These are phyloP conservation scores for Paramecium sexaurelia DNA, from an alignment of 73 alveolate genomes.

Conservation along the genomic window DNA sequence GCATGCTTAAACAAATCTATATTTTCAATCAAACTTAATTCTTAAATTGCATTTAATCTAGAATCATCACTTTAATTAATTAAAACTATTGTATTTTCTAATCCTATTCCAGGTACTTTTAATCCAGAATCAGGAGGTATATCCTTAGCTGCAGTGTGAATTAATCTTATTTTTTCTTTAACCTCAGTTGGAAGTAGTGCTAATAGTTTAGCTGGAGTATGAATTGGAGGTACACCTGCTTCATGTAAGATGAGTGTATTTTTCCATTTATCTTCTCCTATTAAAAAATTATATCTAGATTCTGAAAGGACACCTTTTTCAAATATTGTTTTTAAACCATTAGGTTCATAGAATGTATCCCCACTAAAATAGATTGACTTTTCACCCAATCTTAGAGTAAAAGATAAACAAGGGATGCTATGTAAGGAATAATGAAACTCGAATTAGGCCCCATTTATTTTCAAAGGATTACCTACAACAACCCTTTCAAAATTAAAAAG, in stretches of 20 bases:
- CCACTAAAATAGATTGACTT: constrained; percentile 48
- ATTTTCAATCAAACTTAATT: constrained; percentile 25
- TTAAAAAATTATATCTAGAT: constrained; percentile 14
- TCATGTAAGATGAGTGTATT: constrained; percentile 41
- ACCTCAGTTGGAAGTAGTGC: constrained; percentile 3
- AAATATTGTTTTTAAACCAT: background rate
- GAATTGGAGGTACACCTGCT: constrained; percentile 69
- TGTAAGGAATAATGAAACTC: constrained; percentile 57
- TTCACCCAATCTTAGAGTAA: constrained; percentile 28
- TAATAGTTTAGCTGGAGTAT: constrained; percentile 49
- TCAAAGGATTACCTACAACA: constrained; percentile 49
- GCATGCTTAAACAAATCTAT: constrained; percentile 53
- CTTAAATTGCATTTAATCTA: background rate
- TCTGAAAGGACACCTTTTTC: constrained; percentile 42
- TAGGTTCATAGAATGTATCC: constrained; percentile 59
- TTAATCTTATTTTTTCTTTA: constrained; percentile 49
- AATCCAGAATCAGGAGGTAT: constrained; percentile 59
- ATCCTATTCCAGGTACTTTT: constrained; percentile 45
- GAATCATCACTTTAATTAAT: background rate
- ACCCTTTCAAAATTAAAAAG: constrained; percentile 51
- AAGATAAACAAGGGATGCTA: constrained; percentile 54
- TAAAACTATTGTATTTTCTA: constrained; percentile 43
- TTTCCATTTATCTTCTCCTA: constrained; percentile 17
- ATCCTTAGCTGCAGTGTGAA: constrained; percentile 62
- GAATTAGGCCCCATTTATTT: constrained; percentile 55